Evolutionary conservation across 2,329 filamentous ascomycete species (phyloP), one percentile per base, ranked within the genome.

Genomic region (Balansia obtecta): DNA sequence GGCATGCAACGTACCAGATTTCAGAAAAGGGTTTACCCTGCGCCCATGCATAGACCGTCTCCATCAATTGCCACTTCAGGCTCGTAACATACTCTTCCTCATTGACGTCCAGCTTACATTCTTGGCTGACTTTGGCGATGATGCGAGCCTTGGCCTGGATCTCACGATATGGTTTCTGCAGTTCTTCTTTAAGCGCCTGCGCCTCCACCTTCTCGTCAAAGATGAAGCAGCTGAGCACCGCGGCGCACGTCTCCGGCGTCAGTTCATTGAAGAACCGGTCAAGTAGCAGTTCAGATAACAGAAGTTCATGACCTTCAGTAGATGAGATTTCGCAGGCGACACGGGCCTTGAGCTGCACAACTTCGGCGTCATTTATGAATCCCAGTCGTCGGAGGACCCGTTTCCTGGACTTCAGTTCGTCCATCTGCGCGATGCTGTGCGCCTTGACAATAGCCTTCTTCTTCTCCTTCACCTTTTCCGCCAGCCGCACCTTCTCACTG

Each of bases 231-330:
- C 88, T 94, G 52, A 98, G 76, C 6, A 90, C 81, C 0, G 91
- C 80, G 1, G 93, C 93, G 59, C 85, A 87, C 57, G 91, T 79
- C 66, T 97, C 91, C 0, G 93, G 89, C 0, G 83, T 83, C 42
- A 97, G 73, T 63, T 96, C 90, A 64, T 97, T 98, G 77, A 98
- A 98, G 76, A 96, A 97, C 39, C 90, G 82, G 66, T 97, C 94
- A 68, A 98, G 97, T 0, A 98, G 77, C 30, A 98, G 75, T 67
- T 98, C 93, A 12, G 87, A 89, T 5, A 98, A 77, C 56, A 98
- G 82, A 41, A 98, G 75, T 65, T 98, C 94, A 62, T 98, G 93
- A 37, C 91, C 93, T 58, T 84, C 80, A 2, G 80, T 84, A 0
- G 91, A 95, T 55, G 88, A 95, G 56, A 98, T 97, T 70, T 98